Evolutionary conservation across 2,329 filamentous ascomycete species (phyloP).

Genomic region (Geosmithia putterillii): DNA sequence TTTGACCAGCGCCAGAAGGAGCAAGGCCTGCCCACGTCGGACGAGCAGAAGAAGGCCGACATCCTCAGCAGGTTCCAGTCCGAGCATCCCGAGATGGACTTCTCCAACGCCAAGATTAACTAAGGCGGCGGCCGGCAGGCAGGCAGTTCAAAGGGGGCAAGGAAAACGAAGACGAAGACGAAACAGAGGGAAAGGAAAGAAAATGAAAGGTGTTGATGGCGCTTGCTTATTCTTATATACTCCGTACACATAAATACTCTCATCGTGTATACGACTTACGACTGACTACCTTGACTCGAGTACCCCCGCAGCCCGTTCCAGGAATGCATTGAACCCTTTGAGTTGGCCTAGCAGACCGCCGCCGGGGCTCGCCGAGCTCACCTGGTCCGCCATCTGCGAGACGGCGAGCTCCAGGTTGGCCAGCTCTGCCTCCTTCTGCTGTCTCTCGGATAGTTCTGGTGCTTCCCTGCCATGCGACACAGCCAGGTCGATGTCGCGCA

Average conservation of each 20-base stretch:
- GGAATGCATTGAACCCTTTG: slow-evolving; percentile 48
- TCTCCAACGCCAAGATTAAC: slow-evolving; percentile 56
- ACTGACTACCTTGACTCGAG: slow-evolving; percentile 32
- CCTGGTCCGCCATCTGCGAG: slow-evolving; percentile 40
- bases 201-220: neutral
- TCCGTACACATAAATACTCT: too few species aligned
- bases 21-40: slow-evolving; percentile 73
- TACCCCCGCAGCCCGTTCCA: slow-evolving; percentile 46
- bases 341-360: slow-evolving; percentile 45
- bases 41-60: slow-evolving; percentile 91
- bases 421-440: slow-evolving; percentile 36
- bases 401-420: slow-evolving; percentile 45
- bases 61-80: slow-evolving; percentile 87
- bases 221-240: too few species aligned
- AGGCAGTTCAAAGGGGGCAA: too few species aligned
- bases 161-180: slow-evolving; percentile 4
- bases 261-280: neutral
- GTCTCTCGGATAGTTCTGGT: slow-evolving; percentile 28
- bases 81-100: slow-evolving; percentile 64
- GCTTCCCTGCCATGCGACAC: slow-evolving; percentile 37
- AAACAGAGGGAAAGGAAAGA: too few species aligned
- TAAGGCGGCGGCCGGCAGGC: too few species aligned
- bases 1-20: slow-evolving; percentile 97
- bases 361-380: slow-evolving; percentile 32
- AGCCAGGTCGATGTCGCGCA: slow-evolving; percentile 51